A percentile compares a stretch with the other conserved stretches of the same genome.
Evolutionary conservation across 345 rosid genomes (phyloP).

Genomic region (Citrus hindsii): DNA sequence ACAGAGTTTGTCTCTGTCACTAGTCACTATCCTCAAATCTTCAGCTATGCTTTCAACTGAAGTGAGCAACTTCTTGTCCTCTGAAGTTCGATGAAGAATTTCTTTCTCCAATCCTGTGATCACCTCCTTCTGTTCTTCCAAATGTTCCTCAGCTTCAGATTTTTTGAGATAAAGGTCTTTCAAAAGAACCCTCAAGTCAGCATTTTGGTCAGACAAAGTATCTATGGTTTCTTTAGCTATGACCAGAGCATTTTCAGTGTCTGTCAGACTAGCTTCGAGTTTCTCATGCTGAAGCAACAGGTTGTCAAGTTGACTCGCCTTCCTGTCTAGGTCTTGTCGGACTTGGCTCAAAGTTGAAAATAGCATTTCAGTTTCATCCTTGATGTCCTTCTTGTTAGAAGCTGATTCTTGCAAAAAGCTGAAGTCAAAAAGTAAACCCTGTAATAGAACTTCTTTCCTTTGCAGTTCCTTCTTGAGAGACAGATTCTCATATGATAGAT

Average conservation of each 20-base stretch:
- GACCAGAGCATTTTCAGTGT: slow-evolving; percentile 51
- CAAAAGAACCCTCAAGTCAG: slow-evolving; percentile 56
- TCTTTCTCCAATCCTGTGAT: slow-evolving; percentile 73
- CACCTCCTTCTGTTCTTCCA: slow-evolving; percentile 72
- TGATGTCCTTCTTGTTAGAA: slow-evolving; percentile 57
- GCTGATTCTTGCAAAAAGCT: slow-evolving; percentile 88
- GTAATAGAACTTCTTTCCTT: slow-evolving; percentile 69
- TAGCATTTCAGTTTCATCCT: slow-evolving; percentile 68
- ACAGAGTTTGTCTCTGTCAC: slow-evolving; percentile 59
- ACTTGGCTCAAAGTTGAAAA: slow-evolving; percentile 45
- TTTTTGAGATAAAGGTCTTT: slow-evolving; percentile 63
- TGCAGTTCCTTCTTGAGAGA: slow-evolving; percentile 67
- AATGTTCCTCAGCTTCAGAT: slow-evolving; percentile 60
- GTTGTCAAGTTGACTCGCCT: slow-evolving; percentile 59
- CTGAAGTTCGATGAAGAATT: slow-evolving; percentile 55
- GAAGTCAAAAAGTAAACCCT: slow-evolving; percentile 90
- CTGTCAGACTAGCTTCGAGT: slow-evolving; percentile 47
- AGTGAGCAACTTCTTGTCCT: slow-evolving; percentile 42
- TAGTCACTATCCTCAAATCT: slow-evolving; percentile 39
- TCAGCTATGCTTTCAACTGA: slow-evolving; percentile 48
- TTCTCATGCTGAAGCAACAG: slow-evolving; percentile 45
- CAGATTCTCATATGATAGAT: slow-evolving; percentile 40
- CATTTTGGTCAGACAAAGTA: slow-evolving; percentile 58
- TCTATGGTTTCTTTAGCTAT: slow-evolving; percentile 51
- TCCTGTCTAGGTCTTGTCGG: slow-evolving; percentile 57